Base-by-base conservation (phyloP, 2,329 filamentous ascomycete species). In the Colletotrichum sp. region DNA sequence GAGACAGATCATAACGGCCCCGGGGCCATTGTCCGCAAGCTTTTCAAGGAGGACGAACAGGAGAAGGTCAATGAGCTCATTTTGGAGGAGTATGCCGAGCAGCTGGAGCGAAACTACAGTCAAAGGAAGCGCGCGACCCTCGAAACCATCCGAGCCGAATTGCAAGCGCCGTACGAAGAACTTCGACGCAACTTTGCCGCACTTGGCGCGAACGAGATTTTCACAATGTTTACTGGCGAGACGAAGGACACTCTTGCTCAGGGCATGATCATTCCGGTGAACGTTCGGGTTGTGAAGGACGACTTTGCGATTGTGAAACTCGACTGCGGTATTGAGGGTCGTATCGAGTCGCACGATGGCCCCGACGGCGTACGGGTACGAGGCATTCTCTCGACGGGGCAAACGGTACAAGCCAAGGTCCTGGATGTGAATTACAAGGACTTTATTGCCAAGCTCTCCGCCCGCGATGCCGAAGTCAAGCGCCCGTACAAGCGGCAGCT, bases 51-150 rank as follows among this genome's bases (percentile, higher is more conserved):
- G 72, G 95, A 98, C 64, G 94, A 96, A 78, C 95, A 98, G 80
- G 96, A 99, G 81, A 95, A 96, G 82, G 96, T 99, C 82, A 98
- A 99, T 81, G 97, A 99, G 82, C 90, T 99, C 60, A 96, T 98
- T 76, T 89, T 99, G 6, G 97, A 99, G 84, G 96, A 99, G 84
- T 99, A 99, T 81, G 97, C 97, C 1, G 95, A 98, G 81, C 96
- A 99, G 87, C 89, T 99, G 78, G 94, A 98, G 87, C 93, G 92
- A 79, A 98, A 98, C 80, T 96, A 98, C 83, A 96, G 95, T 80
- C 96, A 98, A 83, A 93, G 94, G 79, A 99, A 99, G 88, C 95
- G 97, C 74, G 96, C 96, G 2, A 99, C 97, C 1, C 90, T 99
- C 15, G 97, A 99, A 85, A 98, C 96, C 0, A 99, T 99, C 82